Evolutionary conservation across 1,284 basidiomycete genomes (phyloP).

Genomic region (Vanrija humicola): DNA sequence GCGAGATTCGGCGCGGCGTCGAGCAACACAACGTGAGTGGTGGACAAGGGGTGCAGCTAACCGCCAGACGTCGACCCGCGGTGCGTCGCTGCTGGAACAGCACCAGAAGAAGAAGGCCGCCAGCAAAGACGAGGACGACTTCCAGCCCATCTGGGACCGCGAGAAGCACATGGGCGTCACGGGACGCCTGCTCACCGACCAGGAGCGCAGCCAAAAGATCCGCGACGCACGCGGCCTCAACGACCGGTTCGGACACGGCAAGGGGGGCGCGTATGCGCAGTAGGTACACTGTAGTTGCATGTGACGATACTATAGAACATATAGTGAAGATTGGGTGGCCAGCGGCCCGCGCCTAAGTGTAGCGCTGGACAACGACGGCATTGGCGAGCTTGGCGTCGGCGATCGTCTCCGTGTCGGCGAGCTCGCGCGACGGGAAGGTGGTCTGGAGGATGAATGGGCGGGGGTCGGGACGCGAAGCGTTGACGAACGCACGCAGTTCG

Average conservation of each 20-base stretch:
- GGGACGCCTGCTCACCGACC: constrained; percentile 79
- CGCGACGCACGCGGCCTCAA: constrained; percentile 71
- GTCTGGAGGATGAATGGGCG: constrained; percentile 73
- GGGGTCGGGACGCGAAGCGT: constrained; percentile 73
- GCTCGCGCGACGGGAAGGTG: constrained; percentile 75
- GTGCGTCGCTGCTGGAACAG: constrained; percentile 63
- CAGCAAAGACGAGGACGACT: constrained; percentile 54
- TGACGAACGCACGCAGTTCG: constrained; percentile 82
- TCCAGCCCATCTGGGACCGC: constrained; percentile 78
- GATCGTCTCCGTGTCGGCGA: constrained; percentile 69
- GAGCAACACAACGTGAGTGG: constrained; percentile 71
- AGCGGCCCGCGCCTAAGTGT: constrained; percentile 17
- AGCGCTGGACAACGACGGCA: constrained; percentile 81
- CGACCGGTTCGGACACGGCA: constrained; percentile 66
- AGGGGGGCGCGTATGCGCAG: constrained; percentile 44
- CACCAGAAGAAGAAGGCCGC: constrained; percentile 53
- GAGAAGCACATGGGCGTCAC: constrained; percentile 77
- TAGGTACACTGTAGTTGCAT: constrained; percentile 6
- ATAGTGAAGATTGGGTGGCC: neutral
- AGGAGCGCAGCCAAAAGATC: constrained; percentile 68
- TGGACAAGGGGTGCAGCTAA: neutral
- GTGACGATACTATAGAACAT: neutral
- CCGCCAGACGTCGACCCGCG: constrained; percentile 61
- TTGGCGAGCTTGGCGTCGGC: constrained; percentile 70
- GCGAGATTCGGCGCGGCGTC: constrained; percentile 64